Evolutionary conservation across 495 filamentous ascomycete species (phyloP).

Genomic region (Lophiotrema nucula): DNA sequence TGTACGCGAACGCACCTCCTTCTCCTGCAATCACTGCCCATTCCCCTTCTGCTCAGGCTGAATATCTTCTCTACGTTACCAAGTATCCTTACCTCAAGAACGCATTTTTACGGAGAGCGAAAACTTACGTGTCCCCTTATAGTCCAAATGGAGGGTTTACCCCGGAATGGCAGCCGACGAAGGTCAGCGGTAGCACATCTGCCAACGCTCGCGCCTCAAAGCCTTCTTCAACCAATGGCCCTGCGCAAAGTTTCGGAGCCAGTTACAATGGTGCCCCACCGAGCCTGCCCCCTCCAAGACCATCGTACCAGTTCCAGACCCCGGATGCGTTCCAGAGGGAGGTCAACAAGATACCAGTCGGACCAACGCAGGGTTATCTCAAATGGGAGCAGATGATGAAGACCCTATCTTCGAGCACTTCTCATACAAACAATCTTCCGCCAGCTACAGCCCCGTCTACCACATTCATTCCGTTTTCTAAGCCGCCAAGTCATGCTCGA

Average conservation of each 20-base stretch:
- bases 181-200: neutral
- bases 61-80: constrained; percentile 38
- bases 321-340: constrained; percentile 27
- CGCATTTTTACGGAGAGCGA: constrained; percentile 37
- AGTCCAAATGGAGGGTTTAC: constrained; percentile 36
- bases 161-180: constrained; percentile 33
- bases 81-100: constrained; percentile 44
- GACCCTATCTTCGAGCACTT: constrained; percentile 6
- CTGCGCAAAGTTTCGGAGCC: constrained; percentile 3
- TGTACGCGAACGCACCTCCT: constrained; percentile 29
- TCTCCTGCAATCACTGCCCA: constrained; percentile 24
- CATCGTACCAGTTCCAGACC: constrained; percentile 28
- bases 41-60: constrained; percentile 26
- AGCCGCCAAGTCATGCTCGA: neutral
- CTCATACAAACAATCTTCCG: neutral
- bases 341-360: neutral
- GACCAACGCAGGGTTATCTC: neutral
- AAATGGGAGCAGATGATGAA: constrained; percentile 28
- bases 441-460: neutral
- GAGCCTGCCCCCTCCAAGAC: constrained; percentile 1
- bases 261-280: constrained; percentile 1
- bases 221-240: neutral
- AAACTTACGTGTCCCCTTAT: constrained; percentile 41
- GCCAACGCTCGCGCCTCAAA: neutral
- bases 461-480: neutral